Conservation (phyloP, 345 rosid genomes). For the Arabidopsis thaliana region DNA sequence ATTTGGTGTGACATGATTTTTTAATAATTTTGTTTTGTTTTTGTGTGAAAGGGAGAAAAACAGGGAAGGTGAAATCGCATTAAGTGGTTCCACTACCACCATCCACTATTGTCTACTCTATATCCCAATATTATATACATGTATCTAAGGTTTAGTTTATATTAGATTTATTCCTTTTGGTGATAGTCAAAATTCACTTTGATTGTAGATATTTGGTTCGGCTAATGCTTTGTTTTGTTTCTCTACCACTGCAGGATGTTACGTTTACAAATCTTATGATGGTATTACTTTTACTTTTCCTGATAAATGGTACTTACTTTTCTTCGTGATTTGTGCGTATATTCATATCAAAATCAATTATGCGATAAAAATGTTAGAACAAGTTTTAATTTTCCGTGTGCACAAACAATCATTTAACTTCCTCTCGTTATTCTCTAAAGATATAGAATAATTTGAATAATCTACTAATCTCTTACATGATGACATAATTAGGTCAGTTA, state of each 20-base stretch:
- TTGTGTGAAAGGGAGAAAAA: conserved; percentile 42
- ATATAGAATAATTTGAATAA: neutral
- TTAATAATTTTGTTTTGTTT: conserved; percentile 12
- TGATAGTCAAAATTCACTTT: conserved; percentile 32
- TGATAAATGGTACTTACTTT: conserved; percentile 7
- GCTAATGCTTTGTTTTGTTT: conserved; percentile 30
- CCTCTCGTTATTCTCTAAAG: neutral
- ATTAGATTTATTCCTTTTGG: conserved; percentile 22
- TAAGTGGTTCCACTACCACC: conserved; percentile 53
- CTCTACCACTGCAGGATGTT: neutral
- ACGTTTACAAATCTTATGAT: conserved; percentile 6
- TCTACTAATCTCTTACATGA: conserved; percentile 26
- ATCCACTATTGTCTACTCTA: conserved; percentile 51
- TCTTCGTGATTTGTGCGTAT: neutral
- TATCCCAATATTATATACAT: conserved; percentile 29
- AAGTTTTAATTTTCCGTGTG: neutral
- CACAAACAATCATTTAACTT: neutral
- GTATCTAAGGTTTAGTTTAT: conserved; percentile 29
- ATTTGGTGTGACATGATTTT: conserved; percentile 30
- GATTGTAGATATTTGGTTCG: conserved; percentile 16
- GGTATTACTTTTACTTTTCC: neutral
- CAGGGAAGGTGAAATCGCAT: conserved; percentile 48
- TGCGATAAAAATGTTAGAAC: neutral
- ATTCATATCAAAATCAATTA: neutral
- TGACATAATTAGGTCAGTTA: conserved; percentile 34